phyloP scores from a whole-genome alignment of 2,329 filamentous ascomycete species.

The Cladophialophora exuberans region DNA sequence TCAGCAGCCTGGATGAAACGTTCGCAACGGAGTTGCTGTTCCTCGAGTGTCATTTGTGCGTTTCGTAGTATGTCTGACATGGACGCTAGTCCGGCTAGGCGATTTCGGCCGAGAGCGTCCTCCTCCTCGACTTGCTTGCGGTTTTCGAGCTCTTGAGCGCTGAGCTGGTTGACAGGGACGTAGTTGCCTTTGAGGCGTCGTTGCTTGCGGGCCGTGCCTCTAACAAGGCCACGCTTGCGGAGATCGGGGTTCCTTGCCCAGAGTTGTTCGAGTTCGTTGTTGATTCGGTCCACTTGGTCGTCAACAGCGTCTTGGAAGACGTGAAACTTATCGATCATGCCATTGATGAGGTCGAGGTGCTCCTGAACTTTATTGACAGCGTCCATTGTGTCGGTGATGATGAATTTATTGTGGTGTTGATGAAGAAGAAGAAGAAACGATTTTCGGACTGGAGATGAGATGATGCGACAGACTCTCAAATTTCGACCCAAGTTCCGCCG shows the following conservation, averaged over 20 bases:
- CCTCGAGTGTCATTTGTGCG: background rate
- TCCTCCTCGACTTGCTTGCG: slow-evolving; percentile 16
- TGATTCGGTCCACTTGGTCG: slow-evolving; percentile 2
- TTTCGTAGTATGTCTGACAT: slow-evolving; percentile 2
- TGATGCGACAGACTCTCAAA: too few relatives aligned
- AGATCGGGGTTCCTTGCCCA: slow-evolving; percentile 16
- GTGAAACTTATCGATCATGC: slow-evolving; percentile 8
- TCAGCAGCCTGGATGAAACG: too few relatives aligned
- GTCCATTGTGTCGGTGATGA: too few relatives aligned
- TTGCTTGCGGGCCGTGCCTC: slow-evolving; percentile 21
- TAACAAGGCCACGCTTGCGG: slow-evolving; percentile 19
- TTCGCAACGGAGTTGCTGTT: too few relatives aligned
- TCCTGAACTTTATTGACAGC: too few relatives aligned
- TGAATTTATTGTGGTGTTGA: too few relatives aligned
- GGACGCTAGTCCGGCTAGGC: slow-evolving; percentile 1
- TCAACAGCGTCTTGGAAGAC: background rate
- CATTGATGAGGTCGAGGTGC: background rate
- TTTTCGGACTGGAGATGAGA: too few relatives aligned
- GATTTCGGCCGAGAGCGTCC: slow-evolving; percentile 12
- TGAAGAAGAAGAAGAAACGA: slow-evolving; percentile 8
- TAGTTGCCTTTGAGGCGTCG: slow-evolving; percentile 4
- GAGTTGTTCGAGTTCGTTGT: background rate
- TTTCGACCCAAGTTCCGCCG: too few relatives aligned
- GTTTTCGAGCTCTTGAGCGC: background rate
- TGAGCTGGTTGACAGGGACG: slow-evolving; percentile 2